Evolutionary conservation across 2,329 filamentous ascomycete species (phyloP).

Genomic region (Microcyclospora tardicrescens): DNA sequence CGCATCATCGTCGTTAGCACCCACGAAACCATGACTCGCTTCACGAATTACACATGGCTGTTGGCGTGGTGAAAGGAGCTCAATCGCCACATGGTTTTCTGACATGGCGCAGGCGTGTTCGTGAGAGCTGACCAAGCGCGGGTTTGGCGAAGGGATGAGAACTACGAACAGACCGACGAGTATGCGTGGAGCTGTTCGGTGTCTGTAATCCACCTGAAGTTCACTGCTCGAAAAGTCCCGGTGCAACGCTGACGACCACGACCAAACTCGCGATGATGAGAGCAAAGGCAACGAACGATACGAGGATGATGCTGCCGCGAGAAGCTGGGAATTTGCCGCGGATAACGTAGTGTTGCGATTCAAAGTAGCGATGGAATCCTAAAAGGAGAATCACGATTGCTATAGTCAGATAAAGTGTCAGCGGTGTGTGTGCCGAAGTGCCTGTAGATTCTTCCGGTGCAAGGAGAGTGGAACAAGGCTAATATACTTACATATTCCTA

Average conservation of each 20-base stretch:
- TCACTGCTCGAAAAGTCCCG: conserved; percentile 27
- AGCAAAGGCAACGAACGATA: conserved; percentile 49
- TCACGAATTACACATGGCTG: no score
- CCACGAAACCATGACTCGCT: no score
- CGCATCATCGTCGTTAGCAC: no score
- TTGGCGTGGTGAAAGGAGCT: no score
- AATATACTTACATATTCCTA: conserved; percentile 42
- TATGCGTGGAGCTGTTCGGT: no score
- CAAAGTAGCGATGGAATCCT: conserved; percentile 67
- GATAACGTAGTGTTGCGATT: conserved; percentile 68
- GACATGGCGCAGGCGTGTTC: no score
- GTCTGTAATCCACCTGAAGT: no score
- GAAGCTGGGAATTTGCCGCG: conserved; percentile 68
- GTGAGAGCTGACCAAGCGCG: no score
- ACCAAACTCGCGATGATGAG: conserved; percentile 48
- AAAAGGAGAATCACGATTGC: conserved; percentile 57
- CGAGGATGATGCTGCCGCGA: conserved; percentile 58
- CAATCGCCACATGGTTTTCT: no score
- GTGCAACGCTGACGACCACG: conserved; percentile 45
- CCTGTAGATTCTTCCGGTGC: neutral
- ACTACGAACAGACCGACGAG: no score
- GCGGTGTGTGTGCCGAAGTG: conserved; percentile 3
- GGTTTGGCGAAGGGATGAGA: no score
- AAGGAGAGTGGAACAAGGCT: neutral
- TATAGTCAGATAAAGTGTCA: no score